Percentiles rank a stretch among this genome's conserved stretches.
Conservation (phyloP, 140 eudicot genomes). For the Bidens hawaiensis region DNA sequence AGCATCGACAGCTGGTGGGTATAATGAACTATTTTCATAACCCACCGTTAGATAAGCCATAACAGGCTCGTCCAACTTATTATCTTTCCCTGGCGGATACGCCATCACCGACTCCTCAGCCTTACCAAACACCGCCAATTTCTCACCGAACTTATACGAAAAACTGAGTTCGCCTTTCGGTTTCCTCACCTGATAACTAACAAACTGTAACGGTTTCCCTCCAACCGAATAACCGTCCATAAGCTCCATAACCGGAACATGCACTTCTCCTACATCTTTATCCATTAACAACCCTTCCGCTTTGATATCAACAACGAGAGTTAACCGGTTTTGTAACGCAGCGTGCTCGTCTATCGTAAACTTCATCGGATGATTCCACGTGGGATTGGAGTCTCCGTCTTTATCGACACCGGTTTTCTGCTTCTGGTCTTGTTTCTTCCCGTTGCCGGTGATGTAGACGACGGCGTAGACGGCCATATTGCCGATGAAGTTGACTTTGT, state of each 20-base stretch:
- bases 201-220: constrained; percentile 30
- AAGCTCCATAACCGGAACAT: constrained; percentile 45
- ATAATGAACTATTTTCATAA: constrained; percentile 3
- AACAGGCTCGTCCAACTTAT: constrained; percentile 10
- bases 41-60: constrained; percentile 37
- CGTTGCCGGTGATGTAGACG: constrained; percentile 34
- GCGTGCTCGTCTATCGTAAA: constrained; percentile 44
- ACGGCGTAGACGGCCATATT: constrained; percentile 66
- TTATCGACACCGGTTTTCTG: constrained; percentile 40
- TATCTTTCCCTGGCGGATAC: neutral
- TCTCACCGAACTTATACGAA: constrained; percentile 17
- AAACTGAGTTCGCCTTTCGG: constrained; percentile 36
- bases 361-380: constrained; percentile 57
- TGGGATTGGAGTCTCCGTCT: constrained; percentile 54
- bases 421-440: constrained; percentile 25
- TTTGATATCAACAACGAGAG: constrained; percentile 43
- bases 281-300: constrained; percentile 51
- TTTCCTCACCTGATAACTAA: constrained; percentile 36
- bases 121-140: no score
- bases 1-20: constrained; percentile 13
- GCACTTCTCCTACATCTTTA: constrained; percentile 64
- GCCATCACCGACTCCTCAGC: no score
- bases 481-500: constrained; percentile 39
- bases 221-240: constrained; percentile 7
- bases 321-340: constrained; percentile 38